A percentile compares a stretch with the other conserved stretches of the same genome.
phyloP scores from a whole-genome alignment of 2,329 filamentous ascomycete species.

The Chaetomium strumarium region DNA sequence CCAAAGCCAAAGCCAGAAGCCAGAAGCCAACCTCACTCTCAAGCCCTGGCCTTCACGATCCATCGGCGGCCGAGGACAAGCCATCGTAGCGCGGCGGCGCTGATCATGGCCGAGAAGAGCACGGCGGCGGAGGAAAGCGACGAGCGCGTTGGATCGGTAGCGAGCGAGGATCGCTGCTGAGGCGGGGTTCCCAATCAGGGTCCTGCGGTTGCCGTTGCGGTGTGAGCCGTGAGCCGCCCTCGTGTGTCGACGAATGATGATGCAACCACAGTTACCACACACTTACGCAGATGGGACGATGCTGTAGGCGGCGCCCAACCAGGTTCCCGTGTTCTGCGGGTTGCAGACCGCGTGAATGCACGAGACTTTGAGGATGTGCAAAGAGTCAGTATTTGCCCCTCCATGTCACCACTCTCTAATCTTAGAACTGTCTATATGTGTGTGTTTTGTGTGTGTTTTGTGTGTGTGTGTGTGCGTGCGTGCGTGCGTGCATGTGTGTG shows the following conservation, averaged over 20 bases:
- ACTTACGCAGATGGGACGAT: conserved; percentile 27
- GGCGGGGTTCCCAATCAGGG: conserved; percentile 22
- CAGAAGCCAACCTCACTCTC: conserved; percentile 6
- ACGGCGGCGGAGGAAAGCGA: conserved; percentile 25
- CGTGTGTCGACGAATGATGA: background rate
- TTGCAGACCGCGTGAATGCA: conserved; percentile 27
- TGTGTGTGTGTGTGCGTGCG: too few relatives aligned
- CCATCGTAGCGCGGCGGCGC: conserved; percentile 23
- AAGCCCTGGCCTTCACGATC: conserved; percentile 21
- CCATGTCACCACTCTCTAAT: background rate
- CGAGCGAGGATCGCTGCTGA: conserved; percentile 22
- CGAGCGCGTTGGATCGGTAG: conserved; percentile 17
- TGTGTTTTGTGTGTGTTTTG: too few relatives aligned
- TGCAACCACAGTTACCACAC: too few relatives aligned
- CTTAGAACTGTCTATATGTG: too few relatives aligned
- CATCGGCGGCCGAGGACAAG: conserved; percentile 18
- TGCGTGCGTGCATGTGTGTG: too few relatives aligned
- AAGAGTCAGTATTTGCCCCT: background rate
- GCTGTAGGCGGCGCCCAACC: conserved; percentile 28
- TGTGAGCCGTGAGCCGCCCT: background rate
- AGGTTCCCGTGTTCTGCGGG: conserved; percentile 25
- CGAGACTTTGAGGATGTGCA: conserved; percentile 16
- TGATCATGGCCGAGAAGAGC: conserved; percentile 22
- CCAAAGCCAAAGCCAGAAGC: background rate
- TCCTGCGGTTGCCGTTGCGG: conserved; percentile 12